Evolutionary conservation across 164 flowering plant genomes (phyloP).

Genomic region (Stephania japonica): DNA sequence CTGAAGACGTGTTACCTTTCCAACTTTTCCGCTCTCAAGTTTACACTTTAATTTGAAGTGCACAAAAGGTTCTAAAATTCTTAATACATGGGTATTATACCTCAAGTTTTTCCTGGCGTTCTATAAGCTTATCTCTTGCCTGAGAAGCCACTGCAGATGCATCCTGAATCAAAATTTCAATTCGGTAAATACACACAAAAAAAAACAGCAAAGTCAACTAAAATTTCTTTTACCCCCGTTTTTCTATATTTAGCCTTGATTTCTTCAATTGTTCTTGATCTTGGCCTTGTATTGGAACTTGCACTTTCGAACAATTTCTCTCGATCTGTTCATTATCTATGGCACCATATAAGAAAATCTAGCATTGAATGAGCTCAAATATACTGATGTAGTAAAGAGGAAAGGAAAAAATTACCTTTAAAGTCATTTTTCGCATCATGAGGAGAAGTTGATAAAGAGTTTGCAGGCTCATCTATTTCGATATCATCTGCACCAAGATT

Average conservation of each 20-base stretch:
- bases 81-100: slow-evolving; percentile 23
- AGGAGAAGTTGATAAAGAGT: slow-evolving; percentile 36
- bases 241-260: slow-evolving; percentile 69
- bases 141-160: slow-evolving; percentile 65
- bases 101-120: slow-evolving; percentile 89
- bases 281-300: slow-evolving; percentile 48
- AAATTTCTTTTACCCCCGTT: slow-evolving; percentile 43
- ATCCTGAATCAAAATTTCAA: slow-evolving; percentile 43
- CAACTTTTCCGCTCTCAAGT: neutral
- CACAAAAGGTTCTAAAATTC: neutral
- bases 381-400: neutral
- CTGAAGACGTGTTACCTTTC: neutral
- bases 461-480: slow-evolving; percentile 65
- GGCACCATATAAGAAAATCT: slow-evolving; percentile 1
- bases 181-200: slow-evolving; percentile 15
- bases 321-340: slow-evolving; percentile 55
- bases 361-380: slow-evolving; percentile 1
- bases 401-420: slow-evolving; percentile 28
- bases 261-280: slow-evolving; percentile 68
- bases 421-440: slow-evolving; percentile 25
- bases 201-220: neutral
- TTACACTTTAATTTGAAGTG: neutral
- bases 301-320: slow-evolving; percentile 58
- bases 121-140: slow-evolving; percentile 68
- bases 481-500: slow-evolving; percentile 62